Conservation (phyloP, 2,329 filamentous ascomycete genomes). For the Fusarium tanahbumbuense region DNA sequence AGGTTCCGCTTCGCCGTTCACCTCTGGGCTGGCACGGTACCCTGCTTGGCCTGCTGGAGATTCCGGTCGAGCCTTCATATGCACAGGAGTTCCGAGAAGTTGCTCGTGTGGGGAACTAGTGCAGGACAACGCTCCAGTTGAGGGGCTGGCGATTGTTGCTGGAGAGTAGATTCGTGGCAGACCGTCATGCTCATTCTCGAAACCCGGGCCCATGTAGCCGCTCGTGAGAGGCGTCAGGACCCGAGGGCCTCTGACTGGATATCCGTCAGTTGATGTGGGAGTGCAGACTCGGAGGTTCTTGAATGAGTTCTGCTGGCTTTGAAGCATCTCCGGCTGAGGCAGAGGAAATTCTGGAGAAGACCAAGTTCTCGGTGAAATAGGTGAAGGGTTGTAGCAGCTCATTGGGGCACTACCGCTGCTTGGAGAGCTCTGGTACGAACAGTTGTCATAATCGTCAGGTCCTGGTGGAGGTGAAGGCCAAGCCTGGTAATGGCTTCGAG, state of each 20-base stretch:
- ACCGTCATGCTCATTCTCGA: conserved; percentile 37
- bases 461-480: conserved; percentile 55
- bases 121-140: conserved; percentile 31
- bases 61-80: conserved; percentile 26
- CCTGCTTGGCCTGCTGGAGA: conserved; percentile 11
- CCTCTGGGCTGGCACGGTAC: conserved; percentile 20
- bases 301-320: conserved; percentile 39
- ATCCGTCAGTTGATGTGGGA: conserved; percentile 42
- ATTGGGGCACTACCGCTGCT: conserved; percentile 40
- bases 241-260: conserved; percentile 30
- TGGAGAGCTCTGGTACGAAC: conserved; percentile 52
- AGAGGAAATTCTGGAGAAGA: conserved; percentile 45
- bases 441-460: conserved; percentile 54
- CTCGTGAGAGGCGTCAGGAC: conserved; percentile 36
- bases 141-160: conserved; percentile 21
- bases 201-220: conserved; percentile 23
- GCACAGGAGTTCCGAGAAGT: conserved; percentile 25
- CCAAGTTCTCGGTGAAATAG: conserved; percentile 52
- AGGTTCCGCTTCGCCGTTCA: conserved; percentile 23
- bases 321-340: conserved; percentile 34
- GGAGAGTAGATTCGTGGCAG: conserved; percentile 28
- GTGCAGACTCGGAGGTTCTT: conserved; percentile 42
- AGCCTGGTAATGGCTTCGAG: conserved; percentile 40
- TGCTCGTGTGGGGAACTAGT: conserved; percentile 39
- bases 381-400: conserved; percentile 46